Conservation (phyloP, 2,329 filamentous ascomycete species). For the Botrytis aclada region DNA sequence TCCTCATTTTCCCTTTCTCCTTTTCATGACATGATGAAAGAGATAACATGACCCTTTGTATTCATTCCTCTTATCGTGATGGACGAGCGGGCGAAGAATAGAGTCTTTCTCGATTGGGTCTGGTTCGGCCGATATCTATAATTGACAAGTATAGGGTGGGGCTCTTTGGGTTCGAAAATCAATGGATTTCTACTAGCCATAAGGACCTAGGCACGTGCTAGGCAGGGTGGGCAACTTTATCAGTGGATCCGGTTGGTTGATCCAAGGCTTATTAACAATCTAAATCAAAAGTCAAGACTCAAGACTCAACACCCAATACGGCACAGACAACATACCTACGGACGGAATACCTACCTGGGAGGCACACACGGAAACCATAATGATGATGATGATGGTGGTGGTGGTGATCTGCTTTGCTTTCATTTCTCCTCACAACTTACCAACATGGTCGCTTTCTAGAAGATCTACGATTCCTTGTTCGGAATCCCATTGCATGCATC, state of each 20-base stretch:
- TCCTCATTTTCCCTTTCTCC: too few relatives aligned
- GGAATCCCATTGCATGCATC: background rate
- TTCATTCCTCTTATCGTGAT: background rate
- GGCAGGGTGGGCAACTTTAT: background rate
- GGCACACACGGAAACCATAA: background rate
- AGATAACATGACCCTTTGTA: background rate
- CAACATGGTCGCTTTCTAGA: background rate
- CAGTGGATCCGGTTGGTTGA: background rate
- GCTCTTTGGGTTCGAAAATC: background rate
- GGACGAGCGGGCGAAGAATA: too few relatives aligned
- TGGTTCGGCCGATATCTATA: conserved; percentile 3
- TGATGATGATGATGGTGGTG: background rate
- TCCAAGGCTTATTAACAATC: background rate
- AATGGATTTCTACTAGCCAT: background rate
- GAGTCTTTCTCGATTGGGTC: background rate
- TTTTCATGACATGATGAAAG: background rate
- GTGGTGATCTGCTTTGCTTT: background rate
- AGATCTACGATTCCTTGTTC: background rate
- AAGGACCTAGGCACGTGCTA: too few relatives aligned
- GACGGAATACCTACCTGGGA: background rate
- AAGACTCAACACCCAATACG: background rate
- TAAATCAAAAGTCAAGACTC: background rate
- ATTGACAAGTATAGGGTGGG: background rate
- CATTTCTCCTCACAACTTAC: too few relatives aligned
- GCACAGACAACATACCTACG: background rate